phyloP scores from a whole-genome alignment of 257 asterid species.

The Echium plantagineum region DNA sequence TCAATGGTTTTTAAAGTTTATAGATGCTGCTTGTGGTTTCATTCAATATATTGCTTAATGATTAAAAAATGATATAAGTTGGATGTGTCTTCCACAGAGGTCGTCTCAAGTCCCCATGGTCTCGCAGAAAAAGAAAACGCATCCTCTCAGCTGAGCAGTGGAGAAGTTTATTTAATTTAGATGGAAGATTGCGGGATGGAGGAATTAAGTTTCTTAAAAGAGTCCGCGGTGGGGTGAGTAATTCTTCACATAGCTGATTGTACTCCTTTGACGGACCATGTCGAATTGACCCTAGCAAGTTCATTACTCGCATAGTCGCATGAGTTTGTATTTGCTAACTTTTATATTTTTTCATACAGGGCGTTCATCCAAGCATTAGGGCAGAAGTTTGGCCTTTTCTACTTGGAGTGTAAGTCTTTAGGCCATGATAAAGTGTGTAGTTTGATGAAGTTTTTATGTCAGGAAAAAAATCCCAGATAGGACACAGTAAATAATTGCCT shows the following conservation, averaged over 20 bases:
- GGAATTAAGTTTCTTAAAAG: constrained; percentile 76
- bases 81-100: constrained; percentile 33
- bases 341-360: constrained; percentile 34
- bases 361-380: constrained; percentile 80
- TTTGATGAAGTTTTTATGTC: background rate
- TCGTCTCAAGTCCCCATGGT: constrained; percentile 88
- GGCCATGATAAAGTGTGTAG: background rate
- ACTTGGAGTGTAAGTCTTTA: constrained; percentile 73
- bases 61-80: constrained; percentile 11
- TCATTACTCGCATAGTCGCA: background rate
- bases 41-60: constrained; percentile 9
- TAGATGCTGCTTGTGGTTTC: constrained; percentile 6
- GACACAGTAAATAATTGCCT: no score
- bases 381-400: constrained; percentile 95
- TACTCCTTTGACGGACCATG: background rate
- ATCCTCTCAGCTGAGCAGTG: constrained; percentile 67
- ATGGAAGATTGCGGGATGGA: constrained; percentile 70
- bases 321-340: background rate
- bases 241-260: background rate
- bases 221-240: constrained; percentile 91
- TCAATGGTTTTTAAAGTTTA: background rate
- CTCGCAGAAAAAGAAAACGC: constrained; percentile 75
- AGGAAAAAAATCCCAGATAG: background rate
- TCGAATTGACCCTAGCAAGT: background rate
- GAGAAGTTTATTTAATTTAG: constrained; percentile 63